A percentile compares a stretch with the other conserved stretches of the same genome.
Conservation (phyloP, 2,329 filamentous ascomycete species). For the Fusarium sp. region DNA sequence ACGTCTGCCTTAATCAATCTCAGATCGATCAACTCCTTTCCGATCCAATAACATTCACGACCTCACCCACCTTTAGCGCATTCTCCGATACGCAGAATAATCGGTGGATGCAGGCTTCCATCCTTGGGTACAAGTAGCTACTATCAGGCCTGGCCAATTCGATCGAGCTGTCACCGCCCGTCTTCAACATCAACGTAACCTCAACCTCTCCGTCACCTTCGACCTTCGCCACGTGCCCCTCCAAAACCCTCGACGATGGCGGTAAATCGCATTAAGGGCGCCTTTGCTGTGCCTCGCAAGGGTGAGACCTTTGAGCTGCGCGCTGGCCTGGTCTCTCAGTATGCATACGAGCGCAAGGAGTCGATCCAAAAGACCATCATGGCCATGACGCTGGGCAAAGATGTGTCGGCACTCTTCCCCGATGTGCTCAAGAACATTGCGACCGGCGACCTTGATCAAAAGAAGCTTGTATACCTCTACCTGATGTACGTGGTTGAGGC, state of each 20-base stretch:
- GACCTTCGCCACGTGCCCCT: slow-evolving; percentile 39
- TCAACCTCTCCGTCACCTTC: slow-evolving; percentile 9
- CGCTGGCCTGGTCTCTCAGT: slow-evolving; percentile 95
- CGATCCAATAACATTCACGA: slow-evolving; percentile 26
- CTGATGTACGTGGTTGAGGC: slow-evolving; percentile 78
- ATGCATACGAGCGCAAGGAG: slow-evolving; percentile 99
- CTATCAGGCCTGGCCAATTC: slow-evolving; percentile 29
- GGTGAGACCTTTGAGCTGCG: slow-evolving; percentile 98
- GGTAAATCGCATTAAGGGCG: slow-evolving; percentile 94
- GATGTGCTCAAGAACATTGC: slow-evolving; percentile 99
- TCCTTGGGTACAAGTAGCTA: slow-evolving; percentile 27
- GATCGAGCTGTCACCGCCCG: slow-evolving; percentile 42
- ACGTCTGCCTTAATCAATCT: slow-evolving; percentile 39
- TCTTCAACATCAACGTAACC: slow-evolving; percentile 8
- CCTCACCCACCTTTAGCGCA: slow-evolving; percentile 23
- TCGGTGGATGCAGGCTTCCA: slow-evolving; percentile 39
- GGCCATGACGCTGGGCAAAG: slow-evolving; percentile 99
- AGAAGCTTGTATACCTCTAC: slow-evolving; percentile 99
- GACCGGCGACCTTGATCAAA: slow-evolving; percentile 93
- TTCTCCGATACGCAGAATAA: slow-evolving; percentile 21
- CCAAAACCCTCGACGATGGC: slow-evolving; percentile 72
- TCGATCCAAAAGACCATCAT: slow-evolving; percentile 99
- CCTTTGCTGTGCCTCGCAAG: slow-evolving; percentile 92
- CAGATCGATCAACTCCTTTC: slow-evolving; percentile 34
- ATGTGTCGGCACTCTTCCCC: slow-evolving; percentile 96